Percentiles rank a stretch among this genome's conserved stretches.
These are phyloP conservation scores for Colletotrichum limetticola DNA, from an alignment of 2,329 filamentous ascomycete species.

Conservation along the genomic window DNA sequence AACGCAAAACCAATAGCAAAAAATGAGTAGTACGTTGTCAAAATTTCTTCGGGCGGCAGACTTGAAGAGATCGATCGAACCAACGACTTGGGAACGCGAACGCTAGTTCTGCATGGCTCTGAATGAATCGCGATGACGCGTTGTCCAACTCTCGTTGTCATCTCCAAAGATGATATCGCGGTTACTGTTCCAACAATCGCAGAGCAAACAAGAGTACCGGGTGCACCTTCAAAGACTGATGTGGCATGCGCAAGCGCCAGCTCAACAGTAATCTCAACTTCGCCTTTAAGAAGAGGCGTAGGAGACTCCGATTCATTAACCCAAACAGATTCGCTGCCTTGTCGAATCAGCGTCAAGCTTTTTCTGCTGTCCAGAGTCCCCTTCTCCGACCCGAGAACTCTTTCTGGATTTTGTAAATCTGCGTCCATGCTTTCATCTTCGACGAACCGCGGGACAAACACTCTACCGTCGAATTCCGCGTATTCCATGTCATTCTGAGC, in stretches of 20 bases:
- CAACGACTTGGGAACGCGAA: neutral
- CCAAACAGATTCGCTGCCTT: neutral
- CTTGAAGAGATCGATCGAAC: neutral
- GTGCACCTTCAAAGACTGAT: no score
- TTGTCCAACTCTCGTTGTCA: neutral
- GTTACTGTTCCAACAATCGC: neutral
- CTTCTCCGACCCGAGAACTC: neutral
- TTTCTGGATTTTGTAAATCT: neutral
- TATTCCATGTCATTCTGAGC: constrained; percentile 29
- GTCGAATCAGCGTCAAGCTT: neutral
- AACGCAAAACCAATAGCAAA: constrained; percentile 35
- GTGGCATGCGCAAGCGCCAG: neutral
- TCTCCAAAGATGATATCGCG: neutral
- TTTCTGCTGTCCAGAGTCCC: neutral
- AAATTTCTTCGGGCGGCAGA: neutral
- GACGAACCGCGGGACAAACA: constrained; percentile 30
- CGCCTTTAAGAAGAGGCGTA: neutral
- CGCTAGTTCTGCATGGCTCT: neutral
- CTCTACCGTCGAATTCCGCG: constrained; percentile 19
- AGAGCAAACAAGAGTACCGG: no score
- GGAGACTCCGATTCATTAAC: neutral
- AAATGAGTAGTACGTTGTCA: neutral
- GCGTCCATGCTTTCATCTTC: constrained; percentile 27
- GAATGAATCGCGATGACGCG: neutral
- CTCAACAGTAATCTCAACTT: neutral